phyloP scores from a whole-genome alignment of 306 rosid genomes.

The Inga leiocalycina region DNA sequence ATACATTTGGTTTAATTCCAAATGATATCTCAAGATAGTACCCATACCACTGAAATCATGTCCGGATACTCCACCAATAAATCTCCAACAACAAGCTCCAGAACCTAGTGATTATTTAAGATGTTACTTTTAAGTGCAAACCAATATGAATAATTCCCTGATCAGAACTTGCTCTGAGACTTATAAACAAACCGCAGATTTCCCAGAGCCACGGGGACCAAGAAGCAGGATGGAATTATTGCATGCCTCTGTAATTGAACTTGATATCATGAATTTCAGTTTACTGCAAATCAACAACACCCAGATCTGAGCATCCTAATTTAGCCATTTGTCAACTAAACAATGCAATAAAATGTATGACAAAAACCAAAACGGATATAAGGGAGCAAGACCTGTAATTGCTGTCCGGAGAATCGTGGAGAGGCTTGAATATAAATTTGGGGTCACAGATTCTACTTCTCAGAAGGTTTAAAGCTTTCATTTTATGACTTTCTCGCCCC shows the following conservation, averaged over 20 bases:
- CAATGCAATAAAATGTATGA: neutral
- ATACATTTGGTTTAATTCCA: neutral
- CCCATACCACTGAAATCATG: constrained; percentile 72
- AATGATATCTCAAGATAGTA: neutral
- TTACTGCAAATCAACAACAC: constrained; percentile 52
- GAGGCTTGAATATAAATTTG: constrained; percentile 52
- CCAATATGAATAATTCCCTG: neutral
- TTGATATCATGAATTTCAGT: constrained; percentile 74
- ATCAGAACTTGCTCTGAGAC: neutral
- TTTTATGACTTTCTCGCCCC: constrained; percentile 52
- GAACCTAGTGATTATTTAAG: constrained; percentile 47
- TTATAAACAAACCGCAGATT: constrained; percentile 58
- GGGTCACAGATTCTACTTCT: constrained; percentile 68
- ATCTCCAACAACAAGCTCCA: constrained; percentile 81
- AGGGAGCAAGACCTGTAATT: constrained; percentile 54
- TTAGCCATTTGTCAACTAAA: neutral
- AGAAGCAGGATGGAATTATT: constrained; percentile 89
- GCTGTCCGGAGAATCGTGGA: constrained; percentile 53
- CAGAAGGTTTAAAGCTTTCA: constrained; percentile 57
- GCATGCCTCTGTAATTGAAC: constrained; percentile 85
- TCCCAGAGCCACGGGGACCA: constrained; percentile 93
- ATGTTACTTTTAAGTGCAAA: neutral
- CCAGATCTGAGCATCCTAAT: neutral
- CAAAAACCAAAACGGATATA: constrained; percentile 26
- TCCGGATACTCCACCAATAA: constrained; percentile 66